These are phyloP conservation scores for Phytophthora sojae DNA, from an alignment of 352 stramenopile species.

Conservation along the genomic window DNA sequence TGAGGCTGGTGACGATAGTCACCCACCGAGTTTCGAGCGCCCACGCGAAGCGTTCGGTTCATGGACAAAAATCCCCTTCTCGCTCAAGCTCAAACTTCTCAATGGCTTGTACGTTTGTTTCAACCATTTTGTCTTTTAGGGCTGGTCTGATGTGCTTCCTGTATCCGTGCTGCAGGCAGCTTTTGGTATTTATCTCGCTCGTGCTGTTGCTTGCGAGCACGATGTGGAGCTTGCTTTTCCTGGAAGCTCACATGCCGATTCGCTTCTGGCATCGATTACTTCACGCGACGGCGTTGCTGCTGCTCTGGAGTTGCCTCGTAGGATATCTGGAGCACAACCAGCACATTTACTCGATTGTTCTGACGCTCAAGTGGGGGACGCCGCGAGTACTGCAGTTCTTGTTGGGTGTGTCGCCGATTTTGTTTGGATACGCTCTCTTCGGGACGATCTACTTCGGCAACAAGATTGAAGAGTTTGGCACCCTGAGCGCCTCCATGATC, in stretches of 20 bases:
- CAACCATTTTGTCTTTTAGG: not conserved
- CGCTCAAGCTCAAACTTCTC: slow-evolving; percentile 69
- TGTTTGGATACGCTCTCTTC: slow-evolving; percentile 90
- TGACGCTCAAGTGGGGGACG: slow-evolving; percentile 85
- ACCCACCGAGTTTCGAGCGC: slow-evolving; percentile 4
- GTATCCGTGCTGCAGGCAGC: slow-evolving; percentile 45
- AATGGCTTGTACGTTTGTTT: slow-evolving; percentile 69
- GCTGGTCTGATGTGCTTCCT: not conserved
- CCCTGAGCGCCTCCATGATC: slow-evolving; percentile 68
- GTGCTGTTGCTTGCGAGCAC: slow-evolving; percentile 67
- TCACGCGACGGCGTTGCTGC: slow-evolving; percentile 69
- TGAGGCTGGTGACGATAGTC: slow-evolving; percentile 21
- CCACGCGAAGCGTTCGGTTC: slow-evolving; percentile 10
- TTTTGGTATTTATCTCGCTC: slow-evolving; percentile 64
- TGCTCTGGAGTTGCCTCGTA: slow-evolving; percentile 87
- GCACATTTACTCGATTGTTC: slow-evolving; percentile 91
- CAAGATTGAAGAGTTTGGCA: slow-evolving; percentile 81
- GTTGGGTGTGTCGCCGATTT: slow-evolving; percentile 87
- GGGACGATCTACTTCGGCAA: slow-evolving; percentile 91
- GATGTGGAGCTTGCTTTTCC: slow-evolving; percentile 72
- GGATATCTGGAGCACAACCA: slow-evolving; percentile 90
- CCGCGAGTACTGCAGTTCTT: slow-evolving; percentile 90
- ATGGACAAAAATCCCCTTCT: slow-evolving; percentile 51
- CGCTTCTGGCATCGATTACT: slow-evolving; percentile 77
- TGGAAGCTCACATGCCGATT: slow-evolving; percentile 81